phyloP scores from a whole-genome alignment of 2,329 filamentous ascomycete genomes.

The Claviceps digitariae region DNA sequence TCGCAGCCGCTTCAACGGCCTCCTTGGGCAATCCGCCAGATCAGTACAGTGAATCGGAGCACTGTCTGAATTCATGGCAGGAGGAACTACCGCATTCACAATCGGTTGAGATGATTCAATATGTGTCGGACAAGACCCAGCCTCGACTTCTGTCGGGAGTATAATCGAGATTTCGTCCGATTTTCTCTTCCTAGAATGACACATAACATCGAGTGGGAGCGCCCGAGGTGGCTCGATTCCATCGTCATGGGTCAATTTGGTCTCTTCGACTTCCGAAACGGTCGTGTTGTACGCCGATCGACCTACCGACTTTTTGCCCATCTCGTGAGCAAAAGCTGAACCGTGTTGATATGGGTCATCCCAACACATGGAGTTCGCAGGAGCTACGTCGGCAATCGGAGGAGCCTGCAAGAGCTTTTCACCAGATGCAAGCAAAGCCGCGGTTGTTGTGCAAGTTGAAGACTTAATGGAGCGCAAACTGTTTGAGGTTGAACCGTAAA shows the following conservation, averaged over 20 bases:
- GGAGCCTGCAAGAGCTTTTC: slow-evolving; percentile 19
- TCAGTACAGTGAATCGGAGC: neutral
- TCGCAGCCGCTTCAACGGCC: slow-evolving; percentile 19
- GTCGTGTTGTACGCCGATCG: neutral
- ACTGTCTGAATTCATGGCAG: neutral
- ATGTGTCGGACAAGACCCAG: slow-evolving; percentile 2
- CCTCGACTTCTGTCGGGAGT: slow-evolving; percentile 1
- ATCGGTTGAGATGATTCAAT: neutral
- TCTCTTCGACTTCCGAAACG: neutral
- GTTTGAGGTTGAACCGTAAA: neutral
- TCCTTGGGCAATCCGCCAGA: neutral
- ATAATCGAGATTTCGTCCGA: slow-evolving; percentile 1
- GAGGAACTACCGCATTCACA: neutral
- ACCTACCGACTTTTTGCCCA: slow-evolving; percentile 13
- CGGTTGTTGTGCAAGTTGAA: slow-evolving; percentile 4
- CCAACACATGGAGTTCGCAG: neutral
- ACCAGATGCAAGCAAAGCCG: slow-evolving; percentile 16
- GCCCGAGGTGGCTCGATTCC: neutral
- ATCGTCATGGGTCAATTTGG: neutral
- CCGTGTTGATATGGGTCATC: slow-evolving; percentile 11
- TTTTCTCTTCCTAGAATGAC: slow-evolving; percentile 3
- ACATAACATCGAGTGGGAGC: neutral
- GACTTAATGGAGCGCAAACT: neutral
- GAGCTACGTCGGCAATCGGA: slow-evolving; percentile 2
- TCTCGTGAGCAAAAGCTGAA: slow-evolving; percentile 18